Evolutionary conservation across 306 rosid genomes (phyloP).

Genomic region (Rosa lucieae): DNA sequence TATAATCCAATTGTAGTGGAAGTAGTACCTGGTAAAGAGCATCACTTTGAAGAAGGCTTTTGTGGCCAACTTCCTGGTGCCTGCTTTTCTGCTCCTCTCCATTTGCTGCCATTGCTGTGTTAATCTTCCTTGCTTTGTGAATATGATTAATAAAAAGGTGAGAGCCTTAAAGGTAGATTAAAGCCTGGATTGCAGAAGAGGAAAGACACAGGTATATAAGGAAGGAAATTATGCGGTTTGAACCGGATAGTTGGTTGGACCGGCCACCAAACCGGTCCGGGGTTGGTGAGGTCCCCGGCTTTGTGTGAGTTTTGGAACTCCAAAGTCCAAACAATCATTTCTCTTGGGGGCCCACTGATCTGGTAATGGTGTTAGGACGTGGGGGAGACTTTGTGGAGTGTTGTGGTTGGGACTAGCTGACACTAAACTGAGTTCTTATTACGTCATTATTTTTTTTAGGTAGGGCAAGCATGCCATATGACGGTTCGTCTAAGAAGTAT

Average conservation of each 20-base stretch:
- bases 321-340: not conserved
- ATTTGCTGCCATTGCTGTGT: slow-evolving; percentile 57
- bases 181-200: slow-evolving; percentile 11
- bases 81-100: slow-evolving; percentile 57
- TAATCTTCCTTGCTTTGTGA: not conserved
- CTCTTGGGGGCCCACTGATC: not conserved
- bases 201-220: slow-evolving; percentile 28
- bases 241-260: slow-evolving; percentile 48
- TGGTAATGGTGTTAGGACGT: not conserved
- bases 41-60: slow-evolving; percentile 93
- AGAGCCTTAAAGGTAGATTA: not conserved
- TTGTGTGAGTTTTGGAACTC: slow-evolving; percentile 11
- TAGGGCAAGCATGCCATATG: too few species aligned
- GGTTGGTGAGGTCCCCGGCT: slow-evolving; percentile 58
- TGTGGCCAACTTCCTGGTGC: slow-evolving; percentile 98
- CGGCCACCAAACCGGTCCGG: slow-evolving; percentile 53
- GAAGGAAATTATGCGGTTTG: slow-evolving; percentile 32
- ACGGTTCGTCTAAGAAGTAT: too few species aligned
- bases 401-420: slow-evolving; percentile 7
- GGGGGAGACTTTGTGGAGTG: not conserved
- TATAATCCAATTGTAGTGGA: not conserved
- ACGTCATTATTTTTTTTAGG: slow-evolving; percentile 1
- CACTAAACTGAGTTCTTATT: not conserved
- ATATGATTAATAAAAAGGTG: not conserved
- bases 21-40: slow-evolving; percentile 78